Evolutionary conservation across 176 grass and related monocot genomes (phyloP).

Genomic region (sorghum (Sorghum bicolor)): Sorghum_bicolor_NCBIv3 NC_012875.2:56458501-56459000

Average conservation of each 20-base stretch:
- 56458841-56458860: constrained; percentile 47
- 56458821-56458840: constrained; percentile 54
- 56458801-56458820: constrained; percentile 3
- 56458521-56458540: constrained; percentile 69
- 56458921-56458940: constrained; percentile 81
- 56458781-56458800: not conserved
- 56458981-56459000: constrained; percentile 54
- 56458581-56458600: constrained; percentile 23
- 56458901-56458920: constrained; percentile 90
- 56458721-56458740: constrained; percentile 70
- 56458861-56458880: constrained; percentile 72
- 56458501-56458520: constrained; percentile 92
- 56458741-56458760: constrained; percentile 59
- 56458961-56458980: constrained; percentile 81
- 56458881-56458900: constrained; percentile 73
- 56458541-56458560: constrained; percentile 48
- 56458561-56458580: constrained; percentile 43
- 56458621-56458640: constrained; percentile 44
- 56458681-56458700: constrained; percentile 94
- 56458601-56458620: not conserved
- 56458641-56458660: constrained; percentile 57
- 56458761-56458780: constrained; percentile 10
- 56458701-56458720: constrained; percentile 68
- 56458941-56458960: constrained; percentile 76
- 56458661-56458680: constrained; percentile 79